Base-by-base conservation (phyloP, 75 land plant genomes). In the Picea sitchensis region DNA sequence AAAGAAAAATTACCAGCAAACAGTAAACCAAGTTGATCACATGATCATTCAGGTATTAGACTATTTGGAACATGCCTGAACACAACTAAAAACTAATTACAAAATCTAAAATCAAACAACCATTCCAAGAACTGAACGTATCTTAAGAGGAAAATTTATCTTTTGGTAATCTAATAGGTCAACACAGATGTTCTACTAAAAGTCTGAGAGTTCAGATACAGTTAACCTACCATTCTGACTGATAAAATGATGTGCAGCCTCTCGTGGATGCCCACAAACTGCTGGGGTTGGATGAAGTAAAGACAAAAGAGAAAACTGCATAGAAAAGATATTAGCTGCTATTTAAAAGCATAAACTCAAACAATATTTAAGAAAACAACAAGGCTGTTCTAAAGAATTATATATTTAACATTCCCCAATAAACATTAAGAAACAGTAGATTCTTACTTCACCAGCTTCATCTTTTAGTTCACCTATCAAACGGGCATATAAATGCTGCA, bases 221-320 rank as follows among this genome's bases (percentile, higher is more conserved):
- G 6, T 2, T n/a, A 71, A 71, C 73, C 3, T 71, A 71, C 73
- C 73, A 71, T 71, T 71, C 26, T 71, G 56, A 44, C 74, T 71
- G 36, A 71, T 71, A 71, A 75, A 75, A 58, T 75, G 7, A 30
- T 23, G 59, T 75, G 76, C 60, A 26, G 32, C 60, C 56, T 75
- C 59, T 75, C 38, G 59, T 58, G 76, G 76, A 75, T 75, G 26
- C 34, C 59, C 76, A 31, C 59, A 58, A 26, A 75, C 38, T 58
- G 59, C 60, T 30, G 76, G 76, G 12, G 59, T 57, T 58, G 76
- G 76, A 58, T 75, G 76, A 75, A 75, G 76, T 31, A 58, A 75
- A 58, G 76, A 75, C 36, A 75, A 8, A 7, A 75, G 20, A 58
- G 38, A 31, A 38, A 69, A 69, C 73, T 69, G 14, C 47, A 69